phyloP scores from a whole-genome alignment of 192 early-diverging fungal species.

The Gigaspora rosea region DNA sequence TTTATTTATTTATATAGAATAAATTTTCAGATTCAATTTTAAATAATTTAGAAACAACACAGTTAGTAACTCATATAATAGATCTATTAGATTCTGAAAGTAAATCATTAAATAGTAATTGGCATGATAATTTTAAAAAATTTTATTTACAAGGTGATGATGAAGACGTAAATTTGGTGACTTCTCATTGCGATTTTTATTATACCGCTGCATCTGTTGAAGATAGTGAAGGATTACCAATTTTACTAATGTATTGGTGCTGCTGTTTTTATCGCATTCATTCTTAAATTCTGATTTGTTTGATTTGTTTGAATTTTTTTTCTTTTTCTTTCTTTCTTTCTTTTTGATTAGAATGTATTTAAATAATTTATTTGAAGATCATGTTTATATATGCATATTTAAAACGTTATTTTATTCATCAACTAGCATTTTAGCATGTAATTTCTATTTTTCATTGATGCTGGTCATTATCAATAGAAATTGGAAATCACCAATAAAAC shows the following conservation, averaged over 20 bases:
- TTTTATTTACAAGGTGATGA: neutral
- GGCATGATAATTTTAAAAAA: neutral
- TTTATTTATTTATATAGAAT: neutral
- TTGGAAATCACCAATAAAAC: no score
- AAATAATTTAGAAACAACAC: neutral
- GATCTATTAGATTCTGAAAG: neutral
- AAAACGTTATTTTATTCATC: no score
- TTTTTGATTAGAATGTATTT: no score
- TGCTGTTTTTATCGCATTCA: neutral
- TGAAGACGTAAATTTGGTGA: neutral
- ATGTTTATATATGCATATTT: no score
- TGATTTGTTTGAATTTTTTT: no score
- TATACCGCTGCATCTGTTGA: neutral
- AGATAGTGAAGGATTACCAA: neutral
- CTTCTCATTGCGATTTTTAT: constrained; percentile 7
- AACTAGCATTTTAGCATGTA: no score
- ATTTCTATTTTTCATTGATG: no score
- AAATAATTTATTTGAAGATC: no score
- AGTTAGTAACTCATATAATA: neutral
- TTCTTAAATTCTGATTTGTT: no score
- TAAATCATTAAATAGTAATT: neutral
- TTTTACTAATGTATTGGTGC: constrained; percentile 3
- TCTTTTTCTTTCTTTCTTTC: no score
- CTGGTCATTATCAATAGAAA: no score
- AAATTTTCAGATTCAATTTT: neutral